Evolutionary conservation across 169 alveolate genomes (phyloP).

Genomic region (Eimeria acervulina): DNA sequence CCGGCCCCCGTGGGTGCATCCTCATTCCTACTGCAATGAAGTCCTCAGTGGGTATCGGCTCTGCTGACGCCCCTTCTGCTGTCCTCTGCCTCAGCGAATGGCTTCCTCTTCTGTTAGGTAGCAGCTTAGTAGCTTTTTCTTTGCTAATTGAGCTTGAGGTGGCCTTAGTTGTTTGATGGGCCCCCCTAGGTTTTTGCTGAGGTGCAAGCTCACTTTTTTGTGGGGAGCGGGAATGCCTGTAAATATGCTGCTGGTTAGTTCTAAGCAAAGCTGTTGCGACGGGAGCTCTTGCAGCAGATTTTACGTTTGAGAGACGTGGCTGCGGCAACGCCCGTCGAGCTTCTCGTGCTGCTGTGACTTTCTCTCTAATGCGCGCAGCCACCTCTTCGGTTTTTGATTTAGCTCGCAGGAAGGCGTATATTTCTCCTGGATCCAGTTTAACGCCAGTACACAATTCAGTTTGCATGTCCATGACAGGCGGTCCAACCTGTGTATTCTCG

Average conservation of each 20-base stretch:
- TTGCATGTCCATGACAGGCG: neutral
- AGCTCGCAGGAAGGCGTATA: slow-evolving; percentile 39
- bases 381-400: slow-evolving; percentile 37
- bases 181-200: neutral
- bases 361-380: slow-evolving; percentile 42
- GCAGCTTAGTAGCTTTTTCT: neutral
- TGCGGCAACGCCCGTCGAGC: neutral
- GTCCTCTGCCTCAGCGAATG: neutral
- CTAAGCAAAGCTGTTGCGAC: neutral
- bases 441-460: neutral
- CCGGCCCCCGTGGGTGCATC: neutral
- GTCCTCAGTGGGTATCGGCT: neutral
- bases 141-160: neutral
- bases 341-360: slow-evolving; percentile 17
- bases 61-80: neutral
- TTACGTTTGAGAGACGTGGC: neutral
- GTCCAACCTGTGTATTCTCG: neutral
- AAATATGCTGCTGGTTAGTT: neutral
- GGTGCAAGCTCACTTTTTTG: neutral
- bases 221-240: neutral
- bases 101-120: neutral
- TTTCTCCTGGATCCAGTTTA: neutral
- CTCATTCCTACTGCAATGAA: slow-evolving; percentile 14
- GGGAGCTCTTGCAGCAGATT: neutral
- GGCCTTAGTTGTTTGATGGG: neutral